A percentile compares a stretch with the other conserved stretches of the same genome.
phyloP scores from a whole-genome alignment of 2,329 filamentous ascomycete genomes.

The Annulohypoxylon truncatum region DNA sequence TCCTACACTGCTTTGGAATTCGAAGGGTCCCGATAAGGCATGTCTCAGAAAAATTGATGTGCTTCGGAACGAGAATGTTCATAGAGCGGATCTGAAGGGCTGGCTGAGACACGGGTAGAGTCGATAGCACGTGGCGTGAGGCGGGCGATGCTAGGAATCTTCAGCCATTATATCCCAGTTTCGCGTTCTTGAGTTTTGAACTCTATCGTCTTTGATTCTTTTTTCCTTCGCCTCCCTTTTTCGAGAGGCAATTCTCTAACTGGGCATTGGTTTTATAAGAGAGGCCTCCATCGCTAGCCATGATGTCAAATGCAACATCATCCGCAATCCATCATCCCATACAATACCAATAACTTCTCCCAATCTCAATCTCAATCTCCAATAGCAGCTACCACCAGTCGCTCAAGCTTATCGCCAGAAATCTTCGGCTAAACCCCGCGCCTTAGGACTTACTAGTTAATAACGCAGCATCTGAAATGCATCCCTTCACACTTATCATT shows the following conservation, averaged over 20 bases:
- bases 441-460: not conserved
- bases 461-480: slow-evolving; percentile 42
- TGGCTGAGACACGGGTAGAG: slow-evolving; percentile 36
- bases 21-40: slow-evolving; percentile 5
- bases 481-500: slow-evolving; percentile 34
- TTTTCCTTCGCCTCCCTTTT: slow-evolving; percentile 24
- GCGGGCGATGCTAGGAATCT: slow-evolving; percentile 38
- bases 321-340: slow-evolving; percentile 6
- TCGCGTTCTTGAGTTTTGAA: slow-evolving; percentile 22
- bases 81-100: slow-evolving; percentile 22
- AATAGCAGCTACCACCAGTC: not conserved
- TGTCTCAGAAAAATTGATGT: slow-evolving; percentile 24
- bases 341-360: not conserved
- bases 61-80: slow-evolving; percentile 15
- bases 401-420: not conserved
- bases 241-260: not conserved
- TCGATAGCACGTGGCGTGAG: slow-evolving; percentile 27
- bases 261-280: slow-evolving; percentile 11
- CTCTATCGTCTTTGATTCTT: slow-evolving; percentile 27
- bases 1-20: slow-evolving; percentile 23
- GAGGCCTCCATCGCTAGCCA: not conserved
- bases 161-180: slow-evolving; percentile 37
- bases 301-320: not conserved
- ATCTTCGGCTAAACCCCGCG: not conserved
- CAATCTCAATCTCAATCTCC: not conserved